Base-by-base conservation (phyloP, 2,329 filamentous ascomycete genomes). In the Verticillium zaregamsianum region DNA sequence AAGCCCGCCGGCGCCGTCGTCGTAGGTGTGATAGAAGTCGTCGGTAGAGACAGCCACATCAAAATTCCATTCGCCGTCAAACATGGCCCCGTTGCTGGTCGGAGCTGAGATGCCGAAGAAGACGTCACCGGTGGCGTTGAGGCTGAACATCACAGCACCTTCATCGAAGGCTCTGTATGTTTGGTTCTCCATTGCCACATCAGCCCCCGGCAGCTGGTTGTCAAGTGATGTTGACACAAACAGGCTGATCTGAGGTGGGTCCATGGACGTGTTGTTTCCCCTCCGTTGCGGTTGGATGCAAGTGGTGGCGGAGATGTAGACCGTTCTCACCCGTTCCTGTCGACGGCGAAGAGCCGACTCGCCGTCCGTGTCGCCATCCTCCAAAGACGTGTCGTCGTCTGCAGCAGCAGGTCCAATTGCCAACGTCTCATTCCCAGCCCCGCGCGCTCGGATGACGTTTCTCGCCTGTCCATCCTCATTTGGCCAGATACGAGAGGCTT, bases 221-320 rank as follows among this genome's bases (percentile, higher is more conserved):
- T 80, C 77, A 2, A 79, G 70, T 3, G 86, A 86, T 20, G 79
- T 86, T 3, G 93, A 96, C 57, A 97, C 80, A 69, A 90, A 96
- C 11, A 98, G 77, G 14, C 85, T 84, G 58, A 98, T 82, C 69
- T 96, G 93, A 1, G 90, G 89, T 14, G 90, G 84, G 15, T 76
- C 73, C 59, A 76, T 68, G 3, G 70, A 69, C 1, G 76, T 79
- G 28, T 79, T 77, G 12, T 78, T 76, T 2, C 78, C 78, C 9
- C 76, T 84, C 49, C 82, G 79, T 23, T 76, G 72, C 14, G 94
- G 95, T 68, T 96, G 92, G 31, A 86, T 75, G 74, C 95, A 99
- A 1, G 91, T 93, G 67, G 93, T 98, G 54, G 93, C 87, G 2
- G 93, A 93, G 60, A 99, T 82, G 73, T 90, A 97, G 3, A 98